Base-by-base conservation (phyloP, 208 protist species). In the Balamuthia mandrillaris region DNA sequence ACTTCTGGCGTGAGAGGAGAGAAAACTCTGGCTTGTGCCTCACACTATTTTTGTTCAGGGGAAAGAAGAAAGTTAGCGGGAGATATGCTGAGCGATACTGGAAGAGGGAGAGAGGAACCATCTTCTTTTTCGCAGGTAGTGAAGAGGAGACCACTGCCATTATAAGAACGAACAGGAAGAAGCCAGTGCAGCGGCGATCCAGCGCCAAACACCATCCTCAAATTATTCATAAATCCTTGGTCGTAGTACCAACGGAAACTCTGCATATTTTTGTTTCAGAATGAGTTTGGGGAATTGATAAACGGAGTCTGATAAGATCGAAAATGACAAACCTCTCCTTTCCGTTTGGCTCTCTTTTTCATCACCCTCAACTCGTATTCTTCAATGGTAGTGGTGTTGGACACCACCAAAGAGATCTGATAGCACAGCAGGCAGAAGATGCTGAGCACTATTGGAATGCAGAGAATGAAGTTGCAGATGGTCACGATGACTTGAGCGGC, bases 321-420 rank as follows among this genome's bases (percentile, higher is more conserved):
- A 10, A 10, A 52, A 52, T 10, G 47, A 18, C 4, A 3, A 31
- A 70, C 70, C 70, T 79, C 58, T 24, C 70, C 70, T 2, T 79
- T 21, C 14, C 49, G 45, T 56, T 29, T 54, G 18, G 70, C 70
- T 27, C 35, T 7, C 70, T 79, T 79, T 35, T 79, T 79, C 44
- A 79, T 39, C 7, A 79, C 3, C 49, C 58, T 35, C 1, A 39
- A 47, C 49, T 79, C 70, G 21, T 33, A 79, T 16, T 79, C 70
- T 35, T 79, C 70, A 29, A 79, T 79, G 27, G 70, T 79, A 47
- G 70, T 79, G 24, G 42, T 35, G 42, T 79, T 79, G 9, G 51
- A 39, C 33, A 10, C 4, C 6, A 79, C 27, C 35, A 79, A 47
- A n/a, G 33, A 29, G 14, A 79, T 18, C 70, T 79, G 70, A 35